These are phyloP conservation scores for Picea abies DNA, from an alignment of 83 land plant genomes.

Conservation along the genomic window DNA sequence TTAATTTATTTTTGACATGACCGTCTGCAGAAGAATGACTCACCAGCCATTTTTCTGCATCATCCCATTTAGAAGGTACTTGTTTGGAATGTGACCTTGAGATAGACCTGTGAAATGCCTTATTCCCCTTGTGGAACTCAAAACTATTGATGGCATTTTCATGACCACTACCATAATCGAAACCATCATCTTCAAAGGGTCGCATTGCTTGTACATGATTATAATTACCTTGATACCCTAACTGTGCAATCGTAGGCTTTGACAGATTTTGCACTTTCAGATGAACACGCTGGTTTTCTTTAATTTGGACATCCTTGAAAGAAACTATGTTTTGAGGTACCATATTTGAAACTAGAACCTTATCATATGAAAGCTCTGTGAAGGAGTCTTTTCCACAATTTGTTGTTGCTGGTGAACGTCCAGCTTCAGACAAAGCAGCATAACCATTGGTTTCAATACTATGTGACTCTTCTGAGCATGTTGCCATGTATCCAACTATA, in stretches of 20 bases:
- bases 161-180: slow-evolving; percentile 27
- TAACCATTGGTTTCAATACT: background rate
- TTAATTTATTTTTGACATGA: slow-evolving; percentile 12
- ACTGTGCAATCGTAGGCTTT: slow-evolving; percentile 5
- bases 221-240: slow-evolving; percentile 6
- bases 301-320: background rate
- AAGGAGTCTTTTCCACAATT: background rate
- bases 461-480: slow-evolving; percentile 1
- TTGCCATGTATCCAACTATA: background rate
- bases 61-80: slow-evolving; percentile 47
- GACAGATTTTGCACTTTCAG: slow-evolving; percentile 3
- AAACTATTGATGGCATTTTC: slow-evolving; percentile 32
- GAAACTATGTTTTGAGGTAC: background rate
- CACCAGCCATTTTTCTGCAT: slow-evolving; percentile 44
- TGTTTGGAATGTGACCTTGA: slow-evolving; percentile 20
- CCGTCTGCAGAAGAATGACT: slow-evolving; percentile 22
- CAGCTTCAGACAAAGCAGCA: background rate
- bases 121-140: slow-evolving; percentile 30
- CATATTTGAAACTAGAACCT: slow-evolving; percentile 5
- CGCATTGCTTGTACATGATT: slow-evolving; percentile 10
- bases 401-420: background rate
- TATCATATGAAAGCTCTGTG: background rate
- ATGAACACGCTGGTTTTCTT: slow-evolving; percentile 2
- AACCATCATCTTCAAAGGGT: slow-evolving; percentile 18
- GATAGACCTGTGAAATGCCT: slow-evolving; percentile 15